A percentile compares a stretch with the other conserved stretches of the same genome.
Evolutionary conservation across 2,329 filamentous ascomycete species (phyloP).

Genomic region (Gnomoniopsis sp.): DNA sequence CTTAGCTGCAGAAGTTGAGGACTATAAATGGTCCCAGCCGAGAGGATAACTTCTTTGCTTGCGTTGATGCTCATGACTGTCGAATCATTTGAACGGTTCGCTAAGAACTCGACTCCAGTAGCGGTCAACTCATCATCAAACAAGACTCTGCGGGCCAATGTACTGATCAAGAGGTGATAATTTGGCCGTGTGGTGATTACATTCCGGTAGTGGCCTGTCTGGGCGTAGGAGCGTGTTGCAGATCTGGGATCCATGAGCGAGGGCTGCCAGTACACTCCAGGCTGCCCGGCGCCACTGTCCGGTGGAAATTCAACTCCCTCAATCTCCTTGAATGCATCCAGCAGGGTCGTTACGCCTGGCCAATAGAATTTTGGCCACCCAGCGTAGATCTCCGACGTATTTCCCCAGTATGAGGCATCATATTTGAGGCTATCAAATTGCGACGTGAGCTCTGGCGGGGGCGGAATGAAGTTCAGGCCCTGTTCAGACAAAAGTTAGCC

Average conservation of each 20-base stretch:
- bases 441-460: slow-evolving; percentile 21
- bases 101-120: slow-evolving; percentile 29
- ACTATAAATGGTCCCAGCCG: slow-evolving; percentile 39
- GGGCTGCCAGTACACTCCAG: slow-evolving; percentile 40
- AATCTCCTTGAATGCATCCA: slow-evolving; percentile 35
- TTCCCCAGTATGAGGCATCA: slow-evolving; percentile 34
- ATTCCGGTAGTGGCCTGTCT: slow-evolving; percentile 32
- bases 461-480: slow-evolving; percentile 22
- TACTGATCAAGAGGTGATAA: slow-evolving; percentile 28
- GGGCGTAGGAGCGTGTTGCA: slow-evolving; percentile 35
- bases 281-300: slow-evolving; percentile 36
- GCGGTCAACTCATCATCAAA: slow-evolving; percentile 21
- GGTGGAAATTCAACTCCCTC: slow-evolving; percentile 34
- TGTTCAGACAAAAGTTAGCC: neutral
- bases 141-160: slow-evolving; percentile 28
- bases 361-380: slow-evolving; percentile 38
- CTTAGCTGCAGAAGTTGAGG: slow-evolving; percentile 34
- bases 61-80: slow-evolving; percentile 22
- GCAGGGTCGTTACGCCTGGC: slow-evolving; percentile 28
- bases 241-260: slow-evolving; percentile 36
- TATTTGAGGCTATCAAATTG: slow-evolving; percentile 29
- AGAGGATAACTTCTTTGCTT: slow-evolving; percentile 40
- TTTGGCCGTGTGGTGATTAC: slow-evolving; percentile 26
- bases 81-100: slow-evolving; percentile 20
- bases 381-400: slow-evolving; percentile 32